These are phyloP conservation scores for Aspergillus ellipticus DNA, from an alignment of 495 filamentous ascomycete genomes.

Conservation along the genomic window DNA sequence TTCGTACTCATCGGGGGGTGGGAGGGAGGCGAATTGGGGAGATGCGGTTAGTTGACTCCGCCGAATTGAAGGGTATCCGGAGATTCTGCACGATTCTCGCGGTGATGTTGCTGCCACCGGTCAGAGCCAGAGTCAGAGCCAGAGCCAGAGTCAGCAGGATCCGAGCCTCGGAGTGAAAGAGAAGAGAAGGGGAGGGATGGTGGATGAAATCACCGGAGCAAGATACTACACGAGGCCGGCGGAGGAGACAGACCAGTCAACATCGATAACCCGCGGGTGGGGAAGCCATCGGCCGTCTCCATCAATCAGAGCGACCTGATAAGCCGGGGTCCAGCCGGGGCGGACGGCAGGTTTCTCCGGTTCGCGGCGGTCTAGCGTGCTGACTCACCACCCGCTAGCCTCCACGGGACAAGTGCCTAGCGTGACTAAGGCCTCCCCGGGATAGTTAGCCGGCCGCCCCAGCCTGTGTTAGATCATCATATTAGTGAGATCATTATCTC, in stretches of 20 bases:
- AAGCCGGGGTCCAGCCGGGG: background rate
- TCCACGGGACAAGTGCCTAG: background rate
- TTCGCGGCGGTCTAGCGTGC: background rate
- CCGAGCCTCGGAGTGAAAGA: background rate
- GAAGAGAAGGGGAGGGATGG: background rate
- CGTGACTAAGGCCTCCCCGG: background rate
- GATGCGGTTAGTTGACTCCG: background rate
- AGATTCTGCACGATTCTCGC: background rate
- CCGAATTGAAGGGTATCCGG: background rate
- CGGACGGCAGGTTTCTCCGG: background rate
- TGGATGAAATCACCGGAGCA: background rate
- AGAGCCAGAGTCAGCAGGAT: background rate
- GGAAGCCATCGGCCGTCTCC: conserved; percentile 14
- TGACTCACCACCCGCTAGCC: background rate
- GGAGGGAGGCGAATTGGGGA: conserved; percentile 10
- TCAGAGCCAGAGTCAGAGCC: background rate
- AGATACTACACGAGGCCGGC: background rate
- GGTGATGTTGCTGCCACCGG: background rate
- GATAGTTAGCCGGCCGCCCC: background rate
- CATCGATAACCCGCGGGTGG: conserved; percentile 6
- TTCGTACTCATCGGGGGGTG: conserved; percentile 44
- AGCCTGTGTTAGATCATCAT: background rate
- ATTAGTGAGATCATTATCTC: background rate
- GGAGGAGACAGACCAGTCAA: background rate
- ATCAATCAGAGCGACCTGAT: conserved; percentile 13